Conservation (phyloP, 1,284 basidiomycete genomes). For the Leccinum angustisporum region DNA sequence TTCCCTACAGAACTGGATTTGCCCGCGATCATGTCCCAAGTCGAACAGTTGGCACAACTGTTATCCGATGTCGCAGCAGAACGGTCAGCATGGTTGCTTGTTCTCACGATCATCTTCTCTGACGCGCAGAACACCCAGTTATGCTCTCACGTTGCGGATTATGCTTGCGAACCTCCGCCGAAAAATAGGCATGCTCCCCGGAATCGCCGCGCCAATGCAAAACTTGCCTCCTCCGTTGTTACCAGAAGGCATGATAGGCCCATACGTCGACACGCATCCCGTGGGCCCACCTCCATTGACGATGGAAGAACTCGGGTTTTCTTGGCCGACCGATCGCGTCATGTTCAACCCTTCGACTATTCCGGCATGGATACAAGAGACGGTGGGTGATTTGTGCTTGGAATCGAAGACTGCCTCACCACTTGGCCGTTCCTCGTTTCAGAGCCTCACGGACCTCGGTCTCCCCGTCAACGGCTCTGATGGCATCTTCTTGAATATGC, state of each 20-base stretch:
- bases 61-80: slow-evolving; percentile 87
- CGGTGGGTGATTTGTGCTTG: slow-evolving; percentile 43
- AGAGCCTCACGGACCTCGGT: slow-evolving; percentile 86
- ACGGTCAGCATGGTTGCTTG: slow-evolving; percentile 43
- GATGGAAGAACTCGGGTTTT: slow-evolving; percentile 79
- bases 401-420: slow-evolving; percentile 4
- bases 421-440: slow-evolving; percentile 9
- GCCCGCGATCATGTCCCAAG: slow-evolving; percentile 69
- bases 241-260: slow-evolving; percentile 53
- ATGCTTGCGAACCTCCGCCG: slow-evolving; percentile 88
- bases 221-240: slow-evolving; percentile 49
- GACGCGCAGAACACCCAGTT: slow-evolving; percentile 44
- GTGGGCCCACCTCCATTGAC: slow-evolving; percentile 65
- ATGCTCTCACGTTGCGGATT: slow-evolving; percentile 84
- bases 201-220: slow-evolving; percentile 49
- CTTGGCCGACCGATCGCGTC: slow-evolving; percentile 71
- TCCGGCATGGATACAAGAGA: slow-evolving; percentile 80
- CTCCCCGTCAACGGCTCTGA: slow-evolving; percentile 88
- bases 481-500: slow-evolving; percentile 81
- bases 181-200: slow-evolving; percentile 72
- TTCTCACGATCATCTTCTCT: slow-evolving; percentile 6
- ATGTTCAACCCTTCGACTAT: slow-evolving; percentile 78
- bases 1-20: slow-evolving; percentile 83
- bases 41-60: slow-evolving; percentile 81
- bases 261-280: slow-evolving; percentile 49